phyloP scores from a whole-genome alignment of 176 grass and related monocot species.

The Oryza brachyantha region DNA sequence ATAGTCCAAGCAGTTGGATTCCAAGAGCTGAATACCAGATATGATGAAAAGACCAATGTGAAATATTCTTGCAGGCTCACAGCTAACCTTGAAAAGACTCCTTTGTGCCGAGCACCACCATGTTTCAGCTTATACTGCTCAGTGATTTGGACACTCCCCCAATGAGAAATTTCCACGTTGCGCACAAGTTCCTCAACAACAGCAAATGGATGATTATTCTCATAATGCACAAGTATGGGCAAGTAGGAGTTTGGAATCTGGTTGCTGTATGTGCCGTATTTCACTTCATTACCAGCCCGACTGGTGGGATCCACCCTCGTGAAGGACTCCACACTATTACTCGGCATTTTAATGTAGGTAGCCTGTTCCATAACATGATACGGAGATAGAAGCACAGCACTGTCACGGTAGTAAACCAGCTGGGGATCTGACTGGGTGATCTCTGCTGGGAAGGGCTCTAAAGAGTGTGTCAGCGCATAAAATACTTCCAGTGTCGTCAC shows the following conservation, averaged over 20 bases:
- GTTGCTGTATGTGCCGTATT: conserved; percentile 67
- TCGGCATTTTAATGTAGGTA: conserved; percentile 60
- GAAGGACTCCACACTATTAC: conserved; percentile 79
- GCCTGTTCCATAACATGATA: conserved; percentile 66
- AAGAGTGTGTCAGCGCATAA: conserved; percentile 60
- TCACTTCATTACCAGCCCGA: conserved; percentile 64
- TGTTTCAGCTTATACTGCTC: conserved; percentile 90
- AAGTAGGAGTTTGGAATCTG: conserved; percentile 55
- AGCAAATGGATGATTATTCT: conserved; percentile 87
- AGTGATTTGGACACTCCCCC: conserved; percentile 84
- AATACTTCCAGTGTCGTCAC: conserved; percentile 57
- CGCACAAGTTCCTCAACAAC: conserved; percentile 79
- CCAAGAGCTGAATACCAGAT: not conserved
- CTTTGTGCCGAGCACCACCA: conserved; percentile 80
- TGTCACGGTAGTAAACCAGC: conserved; percentile 85
- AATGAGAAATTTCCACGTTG: conserved; percentile 94
- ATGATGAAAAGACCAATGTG: not conserved
- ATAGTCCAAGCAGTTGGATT: not conserved
- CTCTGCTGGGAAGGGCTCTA: conserved; percentile 88
- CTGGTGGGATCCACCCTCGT: conserved; percentile 67
- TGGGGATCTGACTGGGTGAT: conserved; percentile 84
- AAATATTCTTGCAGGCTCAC: conserved; percentile 15
- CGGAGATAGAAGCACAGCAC: conserved; percentile 63
- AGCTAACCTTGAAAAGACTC: conserved; percentile 83
- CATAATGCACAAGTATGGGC: conserved; percentile 70